phyloP scores from a whole-genome alignment of 1,139 yeast genomes.

The Sugiyamaella pinicola region DNA sequence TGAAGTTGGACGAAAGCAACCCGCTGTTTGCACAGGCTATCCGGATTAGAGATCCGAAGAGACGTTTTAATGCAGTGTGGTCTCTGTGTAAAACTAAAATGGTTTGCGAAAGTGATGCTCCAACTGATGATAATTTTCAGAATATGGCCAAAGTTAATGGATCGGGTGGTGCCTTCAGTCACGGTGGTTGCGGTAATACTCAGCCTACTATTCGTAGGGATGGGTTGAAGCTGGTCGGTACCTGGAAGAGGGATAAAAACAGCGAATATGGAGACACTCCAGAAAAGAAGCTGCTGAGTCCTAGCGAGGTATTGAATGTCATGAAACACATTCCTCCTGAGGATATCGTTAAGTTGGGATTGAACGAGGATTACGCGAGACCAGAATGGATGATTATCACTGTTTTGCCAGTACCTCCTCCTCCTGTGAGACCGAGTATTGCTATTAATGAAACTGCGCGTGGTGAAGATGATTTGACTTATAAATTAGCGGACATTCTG shows the following conservation, averaged over 20 bases:
- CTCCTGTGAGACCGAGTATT: constrained; percentile 98
- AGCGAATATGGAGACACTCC: constrained; percentile 85
- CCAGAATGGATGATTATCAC: constrained; percentile 99
- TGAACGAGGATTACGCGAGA: constrained; percentile 93
- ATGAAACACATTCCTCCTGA: constrained; percentile 87
- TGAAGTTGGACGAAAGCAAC: constrained; percentile 77
- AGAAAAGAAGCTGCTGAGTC: constrained; percentile 85
- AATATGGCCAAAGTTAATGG: constrained; percentile 37
- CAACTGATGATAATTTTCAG: constrained; percentile 57
- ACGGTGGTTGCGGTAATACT: constrained; percentile 98
- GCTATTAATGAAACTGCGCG: constrained; percentile 98
- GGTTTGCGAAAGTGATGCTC: constrained; percentile 86
- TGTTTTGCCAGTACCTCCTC: constrained; percentile 99
- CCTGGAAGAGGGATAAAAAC: constrained; percentile 89
- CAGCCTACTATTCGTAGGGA: constrained; percentile 97
- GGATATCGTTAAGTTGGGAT: constrained; percentile 81
- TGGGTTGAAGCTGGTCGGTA: constrained; percentile 93
- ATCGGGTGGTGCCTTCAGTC: constrained; percentile 50
- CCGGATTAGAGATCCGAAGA: constrained; percentile 88
- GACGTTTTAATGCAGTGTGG: constrained; percentile 97
- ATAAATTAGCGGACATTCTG: constrained; percentile 92
- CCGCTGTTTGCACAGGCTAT: constrained; percentile 88
- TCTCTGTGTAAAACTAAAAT: constrained; percentile 83
- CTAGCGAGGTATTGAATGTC: constrained; percentile 86
- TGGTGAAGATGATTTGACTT: constrained; percentile 99